Conservation (phyloP, 352 stramenopile species). For the Pythium periplocum region DNA sequence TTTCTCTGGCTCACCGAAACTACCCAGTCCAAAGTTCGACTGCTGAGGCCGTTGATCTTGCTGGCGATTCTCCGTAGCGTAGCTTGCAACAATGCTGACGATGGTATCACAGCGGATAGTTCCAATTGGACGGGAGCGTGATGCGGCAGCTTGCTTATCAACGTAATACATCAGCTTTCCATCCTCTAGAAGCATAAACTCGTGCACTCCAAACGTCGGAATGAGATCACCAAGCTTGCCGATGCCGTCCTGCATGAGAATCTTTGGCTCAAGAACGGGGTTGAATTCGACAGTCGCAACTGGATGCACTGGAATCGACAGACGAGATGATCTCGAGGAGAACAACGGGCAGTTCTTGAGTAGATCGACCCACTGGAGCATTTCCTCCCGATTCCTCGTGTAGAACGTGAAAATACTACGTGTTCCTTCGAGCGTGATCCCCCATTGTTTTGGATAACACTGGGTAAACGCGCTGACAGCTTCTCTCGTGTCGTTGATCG, state of each 20-base stretch:
- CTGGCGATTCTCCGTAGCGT: constrained; percentile 17
- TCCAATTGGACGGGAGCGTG: constrained; percentile 63
- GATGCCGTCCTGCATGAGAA: constrained; percentile 63
- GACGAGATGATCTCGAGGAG: constrained; percentile 27
- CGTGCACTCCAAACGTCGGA: constrained; percentile 51
- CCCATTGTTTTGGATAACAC: constrained; percentile 84
- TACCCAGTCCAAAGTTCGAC: constrained; percentile 2
- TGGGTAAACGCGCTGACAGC: constrained; percentile 75
- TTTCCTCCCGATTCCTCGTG: constrained; percentile 67
- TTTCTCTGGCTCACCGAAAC: constrained; percentile 14
- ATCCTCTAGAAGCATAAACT: constrained; percentile 75
- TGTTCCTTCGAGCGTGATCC: constrained; percentile 74
- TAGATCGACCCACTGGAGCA: constrained; percentile 82
- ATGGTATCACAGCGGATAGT: constrained; percentile 79
- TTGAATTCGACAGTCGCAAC: constrained; percentile 77
- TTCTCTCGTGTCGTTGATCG: constrained; percentile 74
- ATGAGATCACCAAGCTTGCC: constrained; percentile 77
- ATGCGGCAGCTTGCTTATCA: constrained; percentile 42
- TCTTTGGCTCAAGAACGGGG: constrained; percentile 53
- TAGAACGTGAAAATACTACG: constrained; percentile 86
- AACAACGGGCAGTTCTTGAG: constrained; percentile 86
- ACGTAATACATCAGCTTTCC: constrained; percentile 82
- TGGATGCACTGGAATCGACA: constrained; percentile 80
- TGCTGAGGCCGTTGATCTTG: neutral
- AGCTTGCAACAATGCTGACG: constrained; percentile 71